These are phyloP conservation scores for Cercospora canescens DNA, from an alignment of 2,329 filamentous ascomycete genomes.

Conservation along the genomic window DNA sequence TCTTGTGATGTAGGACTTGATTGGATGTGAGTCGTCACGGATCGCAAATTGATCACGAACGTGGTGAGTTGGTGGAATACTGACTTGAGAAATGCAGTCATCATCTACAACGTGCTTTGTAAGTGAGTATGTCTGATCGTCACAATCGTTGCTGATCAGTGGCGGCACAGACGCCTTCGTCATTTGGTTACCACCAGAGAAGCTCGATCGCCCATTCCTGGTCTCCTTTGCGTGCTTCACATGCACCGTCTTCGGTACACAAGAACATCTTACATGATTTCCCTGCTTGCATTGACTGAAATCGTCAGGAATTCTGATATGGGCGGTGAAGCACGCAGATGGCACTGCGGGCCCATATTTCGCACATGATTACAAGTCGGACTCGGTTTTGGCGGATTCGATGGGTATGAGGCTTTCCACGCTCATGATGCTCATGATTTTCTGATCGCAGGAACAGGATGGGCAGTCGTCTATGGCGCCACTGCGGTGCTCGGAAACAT, in stretches of 20 bases:
- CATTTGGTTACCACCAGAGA: constrained; percentile 19
- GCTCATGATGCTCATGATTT: neutral
- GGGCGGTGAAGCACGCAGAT: constrained; percentile 15
- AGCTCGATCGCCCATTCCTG: constrained; percentile 15
- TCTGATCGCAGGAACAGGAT: constrained; percentile 1
- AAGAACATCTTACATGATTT: too few relatives aligned
- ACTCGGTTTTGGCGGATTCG: constrained; percentile 14
- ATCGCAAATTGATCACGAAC: too few relatives aligned
- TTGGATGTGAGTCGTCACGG: constrained; percentile 11
- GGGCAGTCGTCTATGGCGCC: constrained; percentile 19
- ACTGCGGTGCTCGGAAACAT: constrained; percentile 17
- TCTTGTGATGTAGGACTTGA: constrained; percentile 7
- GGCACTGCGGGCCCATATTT: constrained; percentile 19
- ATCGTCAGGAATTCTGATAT: constrained; percentile 13
- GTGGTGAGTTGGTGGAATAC: neutral
- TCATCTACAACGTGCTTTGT: constrained; percentile 19
- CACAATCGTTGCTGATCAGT: neutral
- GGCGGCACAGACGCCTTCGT: constrained; percentile 5
- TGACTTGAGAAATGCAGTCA: neutral
- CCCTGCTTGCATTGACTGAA: too few relatives aligned
- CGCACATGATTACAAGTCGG: constrained; percentile 15
- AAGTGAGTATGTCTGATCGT: neutral
- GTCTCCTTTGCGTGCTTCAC: constrained; percentile 16
- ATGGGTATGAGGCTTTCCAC: neutral
- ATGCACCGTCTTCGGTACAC: constrained; percentile 12